Conservation (phyloP, 73 alveolate genomes). For the Paramecium sonneborni region DNA sequence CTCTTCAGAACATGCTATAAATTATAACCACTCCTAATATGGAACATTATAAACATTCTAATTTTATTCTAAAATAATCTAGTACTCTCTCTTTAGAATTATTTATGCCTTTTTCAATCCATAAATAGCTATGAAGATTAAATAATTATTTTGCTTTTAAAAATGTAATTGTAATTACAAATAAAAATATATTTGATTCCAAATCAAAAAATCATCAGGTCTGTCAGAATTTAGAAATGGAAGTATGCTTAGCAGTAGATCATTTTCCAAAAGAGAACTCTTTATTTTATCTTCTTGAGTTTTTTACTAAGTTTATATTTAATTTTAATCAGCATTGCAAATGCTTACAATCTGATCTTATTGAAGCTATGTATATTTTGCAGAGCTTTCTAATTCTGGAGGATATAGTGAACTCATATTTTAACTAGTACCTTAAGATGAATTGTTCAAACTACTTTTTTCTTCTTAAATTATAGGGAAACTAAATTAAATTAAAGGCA, state of each 20-base stretch:
- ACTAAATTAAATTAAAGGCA: not conserved
- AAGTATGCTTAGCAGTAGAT: not conserved
- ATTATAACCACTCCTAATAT: not conserved
- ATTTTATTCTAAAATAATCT: not conserved
- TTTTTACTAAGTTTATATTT: not conserved
- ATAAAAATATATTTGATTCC: not conserved
- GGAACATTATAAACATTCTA: not conserved
- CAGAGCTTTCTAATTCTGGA: not conserved
- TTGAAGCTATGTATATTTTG: not conserved
- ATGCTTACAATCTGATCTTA: not conserved
- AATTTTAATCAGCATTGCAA: not conserved
- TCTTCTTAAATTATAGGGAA: not conserved
- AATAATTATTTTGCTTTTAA: not conserved
- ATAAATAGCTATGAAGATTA: not conserved
- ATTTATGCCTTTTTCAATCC: not conserved
- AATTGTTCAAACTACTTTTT: not conserved
- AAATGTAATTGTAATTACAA: not conserved
- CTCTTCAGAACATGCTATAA: not conserved
- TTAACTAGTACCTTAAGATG: not conserved
- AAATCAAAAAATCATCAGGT: not conserved
- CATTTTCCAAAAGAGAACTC: not conserved
- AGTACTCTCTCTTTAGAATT: not conserved
- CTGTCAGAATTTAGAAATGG: not conserved
- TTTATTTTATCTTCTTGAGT: not conserved
- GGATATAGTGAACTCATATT: not conserved